Evolutionary conservation across 2,329 filamentous ascomycete species (phyloP).

Genomic region (Paraphoma chrysanthemicola): DNA sequence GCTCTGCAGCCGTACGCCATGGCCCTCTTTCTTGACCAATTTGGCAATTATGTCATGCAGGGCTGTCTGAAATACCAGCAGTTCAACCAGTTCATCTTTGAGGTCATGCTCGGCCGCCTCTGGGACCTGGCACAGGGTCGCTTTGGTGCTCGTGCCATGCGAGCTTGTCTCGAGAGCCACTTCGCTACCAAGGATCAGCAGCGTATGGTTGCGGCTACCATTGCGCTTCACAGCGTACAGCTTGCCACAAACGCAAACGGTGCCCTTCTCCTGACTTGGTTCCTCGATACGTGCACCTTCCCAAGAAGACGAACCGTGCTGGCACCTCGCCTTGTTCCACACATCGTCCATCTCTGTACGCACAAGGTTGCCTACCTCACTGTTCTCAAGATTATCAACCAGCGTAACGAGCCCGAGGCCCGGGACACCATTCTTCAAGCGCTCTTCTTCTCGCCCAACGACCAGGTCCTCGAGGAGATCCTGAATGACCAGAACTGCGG

Average conservation of each 20-base stretch:
- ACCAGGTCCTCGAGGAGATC: slow-evolving; percentile 87
- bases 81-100: slow-evolving; percentile 96
- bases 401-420: slow-evolving; percentile 91
- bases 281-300: slow-evolving; percentile 97
- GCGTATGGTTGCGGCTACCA: slow-evolving; percentile 89
- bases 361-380: slow-evolving; percentile 98
- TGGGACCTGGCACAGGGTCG: slow-evolving; percentile 94
- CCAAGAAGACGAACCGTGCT: slow-evolving; percentile 88
- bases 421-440: slow-evolving; percentile 88
- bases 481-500: slow-evolving; percentile 90
- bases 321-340: slow-evolving; percentile 88
- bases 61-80: slow-evolving; percentile 92
- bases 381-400: slow-evolving; percentile 97
- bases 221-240: slow-evolving; percentile 96
- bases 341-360: slow-evolving; percentile 93
- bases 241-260: slow-evolving; percentile 96
- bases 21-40: slow-evolving; percentile 94
- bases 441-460: slow-evolving; percentile 79
- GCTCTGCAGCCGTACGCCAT: slow-evolving; percentile 85
- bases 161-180: slow-evolving; percentile 95
- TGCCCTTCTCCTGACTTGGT: slow-evolving; percentile 93
- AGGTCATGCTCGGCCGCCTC: slow-evolving; percentile 92
- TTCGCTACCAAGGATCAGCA: slow-evolving; percentile 95
- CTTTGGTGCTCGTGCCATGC: slow-evolving; percentile 94
- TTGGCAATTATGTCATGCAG: slow-evolving; percentile 97